Evolutionary conservation across 768 basidiomycete species (phyloP).

Genomic region (Sarcodon aspratus): DNA sequence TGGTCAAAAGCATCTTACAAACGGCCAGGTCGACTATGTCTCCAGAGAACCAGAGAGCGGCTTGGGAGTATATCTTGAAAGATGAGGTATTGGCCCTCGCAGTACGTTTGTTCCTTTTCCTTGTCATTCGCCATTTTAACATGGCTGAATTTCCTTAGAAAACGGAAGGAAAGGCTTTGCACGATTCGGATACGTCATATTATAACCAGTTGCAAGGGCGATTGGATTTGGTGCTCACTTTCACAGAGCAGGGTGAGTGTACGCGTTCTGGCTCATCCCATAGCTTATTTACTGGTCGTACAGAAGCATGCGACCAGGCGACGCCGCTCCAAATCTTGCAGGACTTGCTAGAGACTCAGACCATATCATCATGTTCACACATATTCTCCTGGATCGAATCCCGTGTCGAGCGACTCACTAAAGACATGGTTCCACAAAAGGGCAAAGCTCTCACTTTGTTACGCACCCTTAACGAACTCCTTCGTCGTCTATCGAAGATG

Average conservation of each 20-base stretch:
- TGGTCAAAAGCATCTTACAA: slow-evolving; percentile 33
- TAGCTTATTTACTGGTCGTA: slow-evolving; percentile 2
- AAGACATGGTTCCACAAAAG: slow-evolving; percentile 74
- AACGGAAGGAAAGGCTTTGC: slow-evolving; percentile 57
- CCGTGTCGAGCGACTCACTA: slow-evolving; percentile 58
- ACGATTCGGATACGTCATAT: slow-evolving; percentile 39
- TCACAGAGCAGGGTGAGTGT: slow-evolving; percentile 63
- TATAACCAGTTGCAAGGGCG: slow-evolving; percentile 48
- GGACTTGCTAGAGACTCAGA: slow-evolving; percentile 78
- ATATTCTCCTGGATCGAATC: slow-evolving; percentile 84
- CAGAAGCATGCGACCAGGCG: slow-evolving; percentile 69
- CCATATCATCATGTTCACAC: slow-evolving; percentile 74
- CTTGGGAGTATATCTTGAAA: slow-evolving; percentile 68
- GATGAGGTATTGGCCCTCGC: slow-evolving; percentile 64
- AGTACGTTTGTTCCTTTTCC: slow-evolving; percentile 28
- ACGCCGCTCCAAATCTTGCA: slow-evolving; percentile 69
- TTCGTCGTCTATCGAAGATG: slow-evolving; percentile 79
- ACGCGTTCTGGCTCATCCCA: not conserved
- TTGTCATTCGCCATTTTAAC: not conserved
- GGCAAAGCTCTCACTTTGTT: slow-evolving; percentile 81
- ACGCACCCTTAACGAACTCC: slow-evolving; percentile 77
- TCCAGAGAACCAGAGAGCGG: slow-evolving; percentile 42
- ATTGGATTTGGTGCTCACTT: slow-evolving; percentile 64
- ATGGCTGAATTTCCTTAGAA: slow-evolving; percentile 31
- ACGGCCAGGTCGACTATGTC: slow-evolving; percentile 24